These are phyloP conservation scores for Solanum bukasovii DNA, from an alignment of 257 asterid species.

Conservation along the genomic window DNA sequence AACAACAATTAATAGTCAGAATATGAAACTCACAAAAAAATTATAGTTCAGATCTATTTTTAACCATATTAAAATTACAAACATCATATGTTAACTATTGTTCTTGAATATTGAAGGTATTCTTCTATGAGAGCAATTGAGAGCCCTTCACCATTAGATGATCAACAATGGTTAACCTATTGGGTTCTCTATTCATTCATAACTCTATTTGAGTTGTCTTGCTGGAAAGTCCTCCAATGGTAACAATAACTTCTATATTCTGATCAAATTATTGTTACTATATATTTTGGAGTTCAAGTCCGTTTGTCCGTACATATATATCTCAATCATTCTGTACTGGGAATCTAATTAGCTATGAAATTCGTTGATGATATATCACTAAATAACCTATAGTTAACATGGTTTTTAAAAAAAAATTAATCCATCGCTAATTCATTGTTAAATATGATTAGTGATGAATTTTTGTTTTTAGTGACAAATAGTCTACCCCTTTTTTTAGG, in stretches of 20 bases:
- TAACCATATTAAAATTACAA: too few relatives aligned
- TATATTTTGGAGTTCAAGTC: background rate
- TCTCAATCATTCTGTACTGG: accelerated
- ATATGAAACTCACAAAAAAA: too few relatives aligned
- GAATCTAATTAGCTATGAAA: background rate
- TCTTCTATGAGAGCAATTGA: constrained; percentile 82
- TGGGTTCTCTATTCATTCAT: constrained; percentile 81
- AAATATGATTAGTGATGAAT: background rate
- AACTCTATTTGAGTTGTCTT: constrained; percentile 69
- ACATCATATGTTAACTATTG: background rate
- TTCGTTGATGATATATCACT: background rate
- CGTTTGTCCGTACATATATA: background rate
- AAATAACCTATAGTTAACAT: background rate
- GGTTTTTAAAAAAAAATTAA: too few relatives aligned
- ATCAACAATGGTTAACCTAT: constrained; percentile 90
- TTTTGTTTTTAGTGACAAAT: background rate
- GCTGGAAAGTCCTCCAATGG: constrained; percentile 86
- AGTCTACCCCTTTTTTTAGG: background rate
- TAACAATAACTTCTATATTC: background rate
- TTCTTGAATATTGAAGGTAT: constrained; percentile 26
- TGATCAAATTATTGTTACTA: background rate
- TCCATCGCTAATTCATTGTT: background rate
- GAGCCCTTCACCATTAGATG: constrained; percentile 83
- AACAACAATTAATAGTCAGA: too few relatives aligned
- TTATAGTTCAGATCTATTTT: too few relatives aligned